Conservation (phyloP, 139 green algal species). For the Zygnema circumcarinatum region DNA sequence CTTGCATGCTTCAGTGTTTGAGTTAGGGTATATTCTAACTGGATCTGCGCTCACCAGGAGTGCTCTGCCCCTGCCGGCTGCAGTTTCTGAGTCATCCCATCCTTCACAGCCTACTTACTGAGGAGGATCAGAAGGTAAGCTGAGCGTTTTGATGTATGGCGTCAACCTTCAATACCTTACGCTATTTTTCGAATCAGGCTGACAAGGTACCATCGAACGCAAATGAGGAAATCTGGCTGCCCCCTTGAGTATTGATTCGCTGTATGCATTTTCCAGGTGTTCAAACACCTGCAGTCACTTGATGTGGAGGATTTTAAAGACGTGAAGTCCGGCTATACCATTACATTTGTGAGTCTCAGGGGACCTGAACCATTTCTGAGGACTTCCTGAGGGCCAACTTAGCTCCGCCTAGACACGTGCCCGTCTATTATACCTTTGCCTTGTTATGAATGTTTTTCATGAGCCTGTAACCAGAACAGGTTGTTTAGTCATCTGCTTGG, state of each 20-base stretch:
- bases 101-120: slow-evolving; percentile 62
- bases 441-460: too few relatives aligned
- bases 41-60: background rate
- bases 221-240: too few relatives aligned
- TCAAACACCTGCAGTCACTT: slow-evolving; percentile 67
- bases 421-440: too few relatives aligned
- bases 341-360: slow-evolving; percentile 63
- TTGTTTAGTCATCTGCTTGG: too few relatives aligned
- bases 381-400: slow-evolving; percentile 1
- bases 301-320: slow-evolving; percentile 73
- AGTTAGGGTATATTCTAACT: too few relatives aligned
- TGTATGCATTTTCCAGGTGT: slow-evolving; percentile 24
- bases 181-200: too few relatives aligned
- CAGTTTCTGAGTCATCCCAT: slow-evolving; percentile 64
- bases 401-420: too few relatives aligned
- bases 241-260: background rate
- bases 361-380: slow-evolving; percentile 27
- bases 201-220: too few relatives aligned
- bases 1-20: too few relatives aligned
- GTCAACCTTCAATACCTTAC: too few relatives aligned
- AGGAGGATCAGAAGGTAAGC: slow-evolving; percentile 65
- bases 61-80: slow-evolving; percentile 1
- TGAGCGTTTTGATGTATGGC: too few relatives aligned
- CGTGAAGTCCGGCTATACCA: slow-evolving; percentile 74
- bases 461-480: too few relatives aligned